Evolutionary conservation across 2,329 filamentous ascomycete genomes (phyloP), one percentile per base, ranked within the genome.

Genomic region (Drechslerella stenobrocha): DNA sequence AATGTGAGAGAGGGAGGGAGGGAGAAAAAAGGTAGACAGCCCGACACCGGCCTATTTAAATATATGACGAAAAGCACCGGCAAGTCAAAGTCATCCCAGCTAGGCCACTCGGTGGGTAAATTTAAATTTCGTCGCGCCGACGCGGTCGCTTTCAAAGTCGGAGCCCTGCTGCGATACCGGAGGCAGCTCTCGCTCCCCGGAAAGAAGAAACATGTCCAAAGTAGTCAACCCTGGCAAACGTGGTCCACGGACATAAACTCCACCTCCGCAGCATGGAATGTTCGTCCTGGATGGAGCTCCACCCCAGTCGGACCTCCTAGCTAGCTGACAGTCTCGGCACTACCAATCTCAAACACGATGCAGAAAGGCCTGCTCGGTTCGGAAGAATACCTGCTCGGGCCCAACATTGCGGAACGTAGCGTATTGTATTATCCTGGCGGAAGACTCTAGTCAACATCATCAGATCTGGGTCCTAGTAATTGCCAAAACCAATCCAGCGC

Each of bases 41-140:
- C 55, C 55, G 63, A 56, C 55, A 18, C 13, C 63, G 63, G 63
- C 48, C 63, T 67, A 67, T 67, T 67, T 67, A 67, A 60, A 56
- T 18, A 3, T 15, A 34, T 30, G 26, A 50, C 13, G 34, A 44
- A 32, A 5, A 5, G 11, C 28, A 11, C 28, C 28, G n/a, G n/a
- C n/a, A n/a, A n/a, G n/a, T n/a, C n/a, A n/a, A n/a, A n/a, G n/a
- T n/a, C n/a, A n/a, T n/a, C n/a, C n/a, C n/a, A n/a, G n/a, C n/a
- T n/a, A n/a, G n/a, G n/a, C n/a, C n/a, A n/a, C n/a, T n/a, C 34
- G n/a, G 23, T 52, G 60, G 60, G 34, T 66, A 66, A 66, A 59
- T 47, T 4, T 18, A 42, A 42, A 42, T 3, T 42, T 20, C 37
- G 37, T n/a, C 15, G 18, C 18, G 22, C 37, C 15, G 22, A 42